phyloP scores from a whole-genome alignment of 2,329 filamentous ascomycete genomes.

The Claviceps monticola region DNA sequence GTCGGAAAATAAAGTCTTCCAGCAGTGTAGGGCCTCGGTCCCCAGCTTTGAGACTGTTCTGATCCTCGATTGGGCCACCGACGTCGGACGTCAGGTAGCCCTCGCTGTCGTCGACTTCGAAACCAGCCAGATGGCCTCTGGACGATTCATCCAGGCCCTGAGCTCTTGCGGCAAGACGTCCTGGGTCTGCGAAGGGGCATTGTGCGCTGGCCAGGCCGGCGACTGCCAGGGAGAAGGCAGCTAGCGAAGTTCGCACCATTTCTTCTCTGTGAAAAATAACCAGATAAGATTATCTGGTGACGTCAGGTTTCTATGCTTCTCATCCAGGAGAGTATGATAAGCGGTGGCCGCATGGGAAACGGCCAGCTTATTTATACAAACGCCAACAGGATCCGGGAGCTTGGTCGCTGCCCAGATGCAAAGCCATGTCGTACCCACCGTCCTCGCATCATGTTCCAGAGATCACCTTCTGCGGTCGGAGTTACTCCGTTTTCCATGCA shows the following conservation, averaged over 20 bases:
- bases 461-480: neutral
- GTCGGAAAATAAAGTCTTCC: conserved; percentile 59
- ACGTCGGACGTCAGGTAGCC: conserved; percentile 51
- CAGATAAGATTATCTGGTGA: neutral
- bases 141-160: conserved; percentile 12
- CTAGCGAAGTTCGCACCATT: conserved; percentile 15
- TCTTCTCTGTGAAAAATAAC: neutral
- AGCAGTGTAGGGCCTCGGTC: conserved; percentile 52
- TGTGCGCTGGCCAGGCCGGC: conserved; percentile 14
- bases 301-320: neutral
- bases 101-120: conserved; percentile 37
- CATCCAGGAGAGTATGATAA: neutral
- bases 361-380: conserved; percentile 2
- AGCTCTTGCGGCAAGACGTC: conserved; percentile 12
- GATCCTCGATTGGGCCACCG: conserved; percentile 54
- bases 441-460: neutral
- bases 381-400: neutral
- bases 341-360: neutral
- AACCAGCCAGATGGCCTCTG: conserved; percentile 18
- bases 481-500: neutral
- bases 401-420: neutral
- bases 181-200: conserved; percentile 22
- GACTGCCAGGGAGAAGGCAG: conserved; percentile 14
- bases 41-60: conserved; percentile 52
- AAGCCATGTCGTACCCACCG: neutral